phyloP scores from a whole-genome alignment of 108 stramenopile genomes.

The Cyclotella choctawhatcheeana region DNA sequence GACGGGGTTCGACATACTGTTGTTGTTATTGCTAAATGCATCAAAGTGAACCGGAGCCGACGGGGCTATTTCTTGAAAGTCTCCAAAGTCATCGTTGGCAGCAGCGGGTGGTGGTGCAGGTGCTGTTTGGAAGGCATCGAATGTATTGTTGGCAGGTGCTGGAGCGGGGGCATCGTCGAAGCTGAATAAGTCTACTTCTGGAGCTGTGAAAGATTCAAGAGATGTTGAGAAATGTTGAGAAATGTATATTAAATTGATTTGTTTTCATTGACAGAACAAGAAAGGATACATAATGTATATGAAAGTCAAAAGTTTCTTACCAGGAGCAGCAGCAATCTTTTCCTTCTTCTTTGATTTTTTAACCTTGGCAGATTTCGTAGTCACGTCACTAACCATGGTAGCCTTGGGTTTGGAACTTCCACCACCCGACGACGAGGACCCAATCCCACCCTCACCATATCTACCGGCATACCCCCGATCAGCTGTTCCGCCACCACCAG shows the following conservation, averaged over 20 bases:
- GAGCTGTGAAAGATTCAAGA: slow-evolving; percentile 4
- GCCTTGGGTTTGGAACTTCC: slow-evolving; percentile 68
- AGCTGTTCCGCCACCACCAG: slow-evolving; percentile 11
- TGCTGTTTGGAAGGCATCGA: slow-evolving; percentile 48
- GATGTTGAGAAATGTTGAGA: neutral
- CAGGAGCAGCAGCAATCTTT: slow-evolving; percentile 53
- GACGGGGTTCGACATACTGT: slow-evolving; percentile 16
- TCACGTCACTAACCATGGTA: slow-evolving; percentile 29
- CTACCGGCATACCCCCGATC: slow-evolving; percentile 52
- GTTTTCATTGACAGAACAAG: too few species aligned
- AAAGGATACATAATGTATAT: neutral
- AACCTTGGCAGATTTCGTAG: slow-evolving; percentile 55
- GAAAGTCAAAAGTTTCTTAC: slow-evolving; percentile 30
- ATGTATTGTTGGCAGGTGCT: slow-evolving; percentile 38
- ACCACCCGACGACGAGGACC: slow-evolving; percentile 8
- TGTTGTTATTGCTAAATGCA: slow-evolving; percentile 58
- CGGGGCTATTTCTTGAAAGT: slow-evolving; percentile 50
- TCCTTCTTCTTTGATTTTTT: slow-evolving; percentile 87
- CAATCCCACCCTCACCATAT: slow-evolving; percentile 48
- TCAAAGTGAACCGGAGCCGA: slow-evolving; percentile 55
- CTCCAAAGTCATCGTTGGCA: slow-evolving; percentile 54
- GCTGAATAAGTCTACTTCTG: slow-evolving; percentile 74
- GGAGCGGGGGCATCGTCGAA: slow-evolving; percentile 58
- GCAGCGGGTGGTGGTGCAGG: slow-evolving; percentile 27
- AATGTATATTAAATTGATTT: too few species aligned